phyloP scores from a whole-genome alignment of 73 alveolate species.

The Paramecium tetraurelia region DNA sequence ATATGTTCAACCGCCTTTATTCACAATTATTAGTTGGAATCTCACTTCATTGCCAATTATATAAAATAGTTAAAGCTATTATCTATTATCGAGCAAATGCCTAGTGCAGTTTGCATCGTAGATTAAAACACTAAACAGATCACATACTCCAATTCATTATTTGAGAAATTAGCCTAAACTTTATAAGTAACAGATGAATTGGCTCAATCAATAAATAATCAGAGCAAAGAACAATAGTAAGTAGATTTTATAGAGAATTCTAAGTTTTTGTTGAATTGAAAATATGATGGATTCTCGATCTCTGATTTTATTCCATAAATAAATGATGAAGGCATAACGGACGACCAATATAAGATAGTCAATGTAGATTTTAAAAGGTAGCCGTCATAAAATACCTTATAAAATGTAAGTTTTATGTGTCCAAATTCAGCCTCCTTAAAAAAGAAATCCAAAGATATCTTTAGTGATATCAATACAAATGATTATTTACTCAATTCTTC shows the following conservation, averaged over 20 bases:
- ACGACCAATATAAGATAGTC: not conserved
- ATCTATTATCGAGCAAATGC: not conserved
- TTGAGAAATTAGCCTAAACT: not conserved
- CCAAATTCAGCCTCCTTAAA: not conserved
- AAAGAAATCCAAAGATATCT: not conserved
- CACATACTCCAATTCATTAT: not conserved
- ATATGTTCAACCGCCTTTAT: not conserved
- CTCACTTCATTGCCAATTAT: not conserved
- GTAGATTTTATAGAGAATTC: not conserved
- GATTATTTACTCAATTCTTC: not conserved
- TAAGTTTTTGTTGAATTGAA: not conserved
- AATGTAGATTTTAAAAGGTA: constrained; percentile 7
- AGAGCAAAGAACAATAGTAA: not conserved
- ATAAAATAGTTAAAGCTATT: not conserved
- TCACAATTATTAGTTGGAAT: not conserved
- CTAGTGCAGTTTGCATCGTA: not conserved
- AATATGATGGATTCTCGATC: constrained; percentile 14
- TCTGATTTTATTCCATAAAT: not conserved
- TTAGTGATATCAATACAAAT: not conserved
- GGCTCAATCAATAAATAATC: not conserved
- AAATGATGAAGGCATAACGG: constrained; percentile 37
- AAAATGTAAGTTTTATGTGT: constrained; percentile 8
- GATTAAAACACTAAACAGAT: not conserved
- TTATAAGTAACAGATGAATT: not conserved
- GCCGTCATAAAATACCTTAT: not conserved